Percentiles rank a stretch among this genome's conserved stretches.
phyloP scores from a whole-genome alignment of 1,284 basidiomycete genomes.

The Papiliotrema laurentii region DNA sequence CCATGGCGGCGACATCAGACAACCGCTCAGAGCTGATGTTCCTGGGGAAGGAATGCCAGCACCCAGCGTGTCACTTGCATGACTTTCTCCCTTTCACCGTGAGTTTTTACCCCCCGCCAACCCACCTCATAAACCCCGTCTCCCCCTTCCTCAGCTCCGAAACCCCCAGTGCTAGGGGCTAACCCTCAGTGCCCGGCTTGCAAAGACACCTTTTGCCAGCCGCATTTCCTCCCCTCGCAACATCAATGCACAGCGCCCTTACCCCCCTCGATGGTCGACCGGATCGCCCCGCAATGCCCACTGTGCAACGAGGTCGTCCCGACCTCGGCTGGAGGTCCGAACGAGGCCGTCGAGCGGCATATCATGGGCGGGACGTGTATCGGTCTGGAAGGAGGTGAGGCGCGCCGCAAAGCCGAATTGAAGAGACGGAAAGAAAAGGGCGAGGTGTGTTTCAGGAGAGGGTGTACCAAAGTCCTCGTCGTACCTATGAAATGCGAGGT shows the following conservation, averaged over 20 bases:
- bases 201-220: conserved; percentile 43
- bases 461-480: conserved; percentile 41
- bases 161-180: neutral
- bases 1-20: neutral
- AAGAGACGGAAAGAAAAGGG: conserved; percentile 37
- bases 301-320: conserved; percentile 42
- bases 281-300: conserved; percentile 46
- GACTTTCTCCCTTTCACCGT: conserved; percentile 48
- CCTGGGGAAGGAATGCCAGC: conserved; percentile 44
- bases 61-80: conserved; percentile 43
- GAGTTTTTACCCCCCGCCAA: conserved; percentile 9
- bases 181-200: conserved; percentile 45
- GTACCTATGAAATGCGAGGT: conserved; percentile 45
- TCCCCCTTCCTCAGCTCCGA: neutral
- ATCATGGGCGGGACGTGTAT: conserved; percentile 38
- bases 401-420: conserved; percentile 33
- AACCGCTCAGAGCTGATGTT: conserved; percentile 41
- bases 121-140: neutral
- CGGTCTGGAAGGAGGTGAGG: conserved; percentile 40
- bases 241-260: conserved; percentile 43
- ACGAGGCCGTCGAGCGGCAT: conserved; percentile 45
- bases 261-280: conserved; percentile 42
- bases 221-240: conserved; percentile 43
- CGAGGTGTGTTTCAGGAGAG: conserved; percentile 42
- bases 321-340: conserved; percentile 30